A percentile compares a stretch with the other conserved stretches of the same genome.
phyloP scores from a whole-genome alignment of 257 asterid genomes.

The Euphrasia confusa region DNA sequence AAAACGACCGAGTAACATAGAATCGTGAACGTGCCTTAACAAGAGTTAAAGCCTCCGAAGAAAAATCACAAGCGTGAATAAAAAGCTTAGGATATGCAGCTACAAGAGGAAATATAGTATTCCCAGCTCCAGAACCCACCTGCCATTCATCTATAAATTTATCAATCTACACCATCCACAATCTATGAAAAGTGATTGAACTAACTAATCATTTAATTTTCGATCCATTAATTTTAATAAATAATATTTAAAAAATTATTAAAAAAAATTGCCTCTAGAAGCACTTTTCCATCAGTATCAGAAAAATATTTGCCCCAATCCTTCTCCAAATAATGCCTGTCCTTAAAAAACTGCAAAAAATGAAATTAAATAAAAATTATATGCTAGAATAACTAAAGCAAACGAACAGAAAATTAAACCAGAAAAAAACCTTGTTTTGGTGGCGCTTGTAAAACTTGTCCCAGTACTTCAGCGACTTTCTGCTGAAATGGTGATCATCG shows the following conservation, averaged over 20 bases:
- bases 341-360: constrained; percentile 61
- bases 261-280: constrained; percentile 50
- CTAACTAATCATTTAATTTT: constrained; percentile 9
- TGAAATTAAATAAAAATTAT: constrained; percentile 3
- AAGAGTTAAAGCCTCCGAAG: constrained; percentile 53
- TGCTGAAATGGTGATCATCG: constrained; percentile 42
- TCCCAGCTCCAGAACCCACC: constrained; percentile 91
- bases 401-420: background rate
- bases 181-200: background rate
- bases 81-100: constrained; percentile 57
- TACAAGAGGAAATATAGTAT: constrained; percentile 64
- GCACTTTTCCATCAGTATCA: constrained; percentile 42
- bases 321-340: constrained; percentile 73
- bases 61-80: constrained; percentile 81
- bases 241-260: background rate
- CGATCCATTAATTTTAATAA: background rate
- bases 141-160: constrained; percentile 27
- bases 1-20: background rate
- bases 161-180: background rate
- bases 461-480: constrained; percentile 48
- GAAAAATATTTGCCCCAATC: constrained; percentile 72
- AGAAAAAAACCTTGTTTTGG: constrained; percentile 52
- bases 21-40: constrained; percentile 51
- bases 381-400: background rate
- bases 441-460: constrained; percentile 68